These are phyloP conservation scores for Poterioochromonas sp. DNA, from an alignment of 352 stramenopile genomes.

Conservation along the genomic window DNA sequence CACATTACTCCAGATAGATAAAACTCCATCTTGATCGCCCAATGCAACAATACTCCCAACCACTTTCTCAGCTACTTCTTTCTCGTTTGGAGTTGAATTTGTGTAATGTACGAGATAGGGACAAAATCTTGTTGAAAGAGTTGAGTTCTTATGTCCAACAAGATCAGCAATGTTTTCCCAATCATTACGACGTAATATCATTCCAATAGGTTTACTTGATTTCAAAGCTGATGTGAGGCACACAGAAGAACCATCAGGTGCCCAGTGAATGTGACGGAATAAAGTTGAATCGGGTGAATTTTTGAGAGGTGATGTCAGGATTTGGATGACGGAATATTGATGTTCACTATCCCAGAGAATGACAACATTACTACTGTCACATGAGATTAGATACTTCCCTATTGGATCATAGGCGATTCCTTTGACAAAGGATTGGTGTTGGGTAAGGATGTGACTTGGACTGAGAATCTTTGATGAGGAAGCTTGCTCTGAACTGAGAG, in stretches of 20 bases:
- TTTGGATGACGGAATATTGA: neutral
- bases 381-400: neutral
- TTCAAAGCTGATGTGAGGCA: neutral
- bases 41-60: neutral
- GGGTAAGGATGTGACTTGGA: neutral
- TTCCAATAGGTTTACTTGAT: neutral
- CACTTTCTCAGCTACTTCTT: too few relatives aligned
- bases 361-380: neutral
- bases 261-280: slow-evolving; percentile 1
- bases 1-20: neutral
- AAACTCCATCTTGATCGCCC: neutral
- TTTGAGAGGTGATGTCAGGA: neutral
- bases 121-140: neutral
- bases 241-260: slow-evolving; percentile 1
- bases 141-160: neutral
- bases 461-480: neutral
- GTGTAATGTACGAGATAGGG: neutral
- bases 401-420: slow-evolving; percentile 12
- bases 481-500: neutral
- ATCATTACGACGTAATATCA: neutral
- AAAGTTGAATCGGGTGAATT: neutral
- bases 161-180: slow-evolving; percentile 8
- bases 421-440: slow-evolving; percentile 15
- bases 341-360: neutral
- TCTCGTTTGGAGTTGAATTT: neutral